Conservation (phyloP, 192 early-diverging fungal species). For the Pecoramyces ruminantium region DNA sequence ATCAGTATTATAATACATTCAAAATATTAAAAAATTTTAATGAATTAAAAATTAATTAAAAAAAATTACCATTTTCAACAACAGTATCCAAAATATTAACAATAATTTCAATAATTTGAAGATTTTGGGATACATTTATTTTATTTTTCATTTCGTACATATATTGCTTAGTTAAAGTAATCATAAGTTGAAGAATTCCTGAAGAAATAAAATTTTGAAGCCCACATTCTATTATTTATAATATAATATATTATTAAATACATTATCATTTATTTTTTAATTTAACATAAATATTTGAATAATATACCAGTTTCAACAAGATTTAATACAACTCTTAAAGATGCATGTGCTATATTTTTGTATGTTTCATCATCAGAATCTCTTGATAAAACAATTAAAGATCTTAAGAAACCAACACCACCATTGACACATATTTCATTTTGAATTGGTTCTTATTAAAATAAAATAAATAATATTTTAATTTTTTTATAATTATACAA, state of each 20-base stretch:
- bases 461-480: too few species aligned
- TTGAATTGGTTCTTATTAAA: background rate
- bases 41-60: too few species aligned
- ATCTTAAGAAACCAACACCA: background rate
- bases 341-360: background rate
- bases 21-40: too few species aligned
- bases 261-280: too few species aligned
- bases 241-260: too few species aligned
- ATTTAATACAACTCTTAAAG: background rate
- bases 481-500: too few species aligned
- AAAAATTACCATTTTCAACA: background rate
- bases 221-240: background rate
- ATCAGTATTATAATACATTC: background rate
- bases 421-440: background rate
- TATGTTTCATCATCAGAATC: background rate
- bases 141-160: background rate
- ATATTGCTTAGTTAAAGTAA: background rate
- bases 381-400: background rate
- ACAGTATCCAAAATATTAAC: background rate
- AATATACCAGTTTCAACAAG: background rate
- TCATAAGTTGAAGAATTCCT: background rate
- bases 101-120: background rate
- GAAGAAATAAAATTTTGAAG: background rate
- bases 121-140: background rate
- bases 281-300: too few species aligned